These are phyloP conservation scores for Prunella vulgaris DNA, from an alignment of 257 asterid species.

Conservation along the genomic window DNA sequence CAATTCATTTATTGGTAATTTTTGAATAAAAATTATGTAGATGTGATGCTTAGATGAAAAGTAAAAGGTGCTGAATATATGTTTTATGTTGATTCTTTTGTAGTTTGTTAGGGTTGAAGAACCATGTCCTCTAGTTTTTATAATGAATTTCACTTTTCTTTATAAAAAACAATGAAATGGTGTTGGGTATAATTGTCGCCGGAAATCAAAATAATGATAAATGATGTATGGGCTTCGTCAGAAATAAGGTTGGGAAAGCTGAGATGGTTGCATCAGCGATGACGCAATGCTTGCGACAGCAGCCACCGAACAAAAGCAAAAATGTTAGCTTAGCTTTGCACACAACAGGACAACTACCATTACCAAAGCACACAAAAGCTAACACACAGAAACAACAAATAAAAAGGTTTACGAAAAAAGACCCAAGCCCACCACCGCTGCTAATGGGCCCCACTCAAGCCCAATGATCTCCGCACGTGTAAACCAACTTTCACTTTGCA, in stretches of 20 bases:
- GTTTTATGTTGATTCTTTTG: no score
- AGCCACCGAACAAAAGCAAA: constrained; percentile 36
- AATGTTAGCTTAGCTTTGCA: constrained; percentile 40
- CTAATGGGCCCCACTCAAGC: constrained; percentile 33
- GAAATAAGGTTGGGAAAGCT: background rate
- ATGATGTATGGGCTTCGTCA: background rate
- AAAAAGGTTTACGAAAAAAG: background rate
- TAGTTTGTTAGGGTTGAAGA: no score
- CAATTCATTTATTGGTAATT: no score
- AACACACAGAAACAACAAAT: constrained; percentile 20
- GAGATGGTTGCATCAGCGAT: constrained; percentile 52
- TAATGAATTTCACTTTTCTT: no score
- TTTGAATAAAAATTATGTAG: no score
- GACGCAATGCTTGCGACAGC: constrained; percentile 68
- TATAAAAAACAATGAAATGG: no score
- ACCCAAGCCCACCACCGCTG: constrained; percentile 24
- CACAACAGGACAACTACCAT: constrained; percentile 64
- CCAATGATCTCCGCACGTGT: constrained; percentile 49
- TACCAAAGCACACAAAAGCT: constrained; percentile 53
- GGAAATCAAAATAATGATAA: background rate
- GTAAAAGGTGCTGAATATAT: no score
- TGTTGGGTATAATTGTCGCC: no score
- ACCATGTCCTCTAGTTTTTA: no score
- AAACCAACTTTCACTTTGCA: constrained; percentile 35
- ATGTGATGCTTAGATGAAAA: no score